Percentiles rank a stretch among this genome's conserved stretches.
Conservation (phyloP, 106 monocot species). For the Dendrobium chrysotoxum region DNA sequence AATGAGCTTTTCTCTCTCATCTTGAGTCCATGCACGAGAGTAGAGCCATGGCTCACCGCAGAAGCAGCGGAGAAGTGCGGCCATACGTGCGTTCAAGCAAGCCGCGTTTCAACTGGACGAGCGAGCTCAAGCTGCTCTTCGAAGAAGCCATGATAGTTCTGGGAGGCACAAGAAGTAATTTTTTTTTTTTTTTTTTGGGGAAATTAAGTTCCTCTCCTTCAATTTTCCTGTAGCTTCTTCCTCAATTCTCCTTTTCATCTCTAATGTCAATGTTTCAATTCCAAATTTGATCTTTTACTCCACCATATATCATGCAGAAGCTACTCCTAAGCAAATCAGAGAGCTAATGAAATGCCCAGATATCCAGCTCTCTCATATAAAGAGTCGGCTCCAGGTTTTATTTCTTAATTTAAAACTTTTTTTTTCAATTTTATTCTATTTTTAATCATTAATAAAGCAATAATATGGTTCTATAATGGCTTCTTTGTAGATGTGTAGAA, state of each 20-base stretch:
- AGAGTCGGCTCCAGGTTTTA: slow-evolving; percentile 7
- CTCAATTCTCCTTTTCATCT: neutral
- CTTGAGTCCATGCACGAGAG: slow-evolving; percentile 2
- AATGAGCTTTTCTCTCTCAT: neutral
- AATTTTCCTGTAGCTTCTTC: too few relatives aligned
- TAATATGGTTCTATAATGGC: neutral
- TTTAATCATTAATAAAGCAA: neutral
- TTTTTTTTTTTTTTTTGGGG: neutral
- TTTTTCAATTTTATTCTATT: neutral
- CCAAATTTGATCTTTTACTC: neutral
- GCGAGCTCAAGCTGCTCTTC: slow-evolving; percentile 8
- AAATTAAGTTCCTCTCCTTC: too few relatives aligned
- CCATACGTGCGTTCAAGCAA: slow-evolving; percentile 9
- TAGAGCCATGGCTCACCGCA: neutral
- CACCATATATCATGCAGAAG: neutral
- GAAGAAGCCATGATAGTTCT: slow-evolving; percentile 5
- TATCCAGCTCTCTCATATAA: slow-evolving; percentile 11
- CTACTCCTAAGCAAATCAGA: slow-evolving; percentile 8
- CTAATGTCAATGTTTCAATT: neutral
- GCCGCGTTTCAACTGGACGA: slow-evolving; percentile 11
- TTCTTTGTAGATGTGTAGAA: slow-evolving; percentile 5
- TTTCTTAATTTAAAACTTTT: neutral
- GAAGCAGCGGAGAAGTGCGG: slow-evolving; percentile 10
- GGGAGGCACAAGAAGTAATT: slow-evolving; percentile 8
- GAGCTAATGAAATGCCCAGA: slow-evolving; percentile 8